These are phyloP conservation scores for Microdochium bolleyi DNA, from an alignment of 2,329 filamentous ascomycete genomes.

Conservation along the genomic window DNA sequence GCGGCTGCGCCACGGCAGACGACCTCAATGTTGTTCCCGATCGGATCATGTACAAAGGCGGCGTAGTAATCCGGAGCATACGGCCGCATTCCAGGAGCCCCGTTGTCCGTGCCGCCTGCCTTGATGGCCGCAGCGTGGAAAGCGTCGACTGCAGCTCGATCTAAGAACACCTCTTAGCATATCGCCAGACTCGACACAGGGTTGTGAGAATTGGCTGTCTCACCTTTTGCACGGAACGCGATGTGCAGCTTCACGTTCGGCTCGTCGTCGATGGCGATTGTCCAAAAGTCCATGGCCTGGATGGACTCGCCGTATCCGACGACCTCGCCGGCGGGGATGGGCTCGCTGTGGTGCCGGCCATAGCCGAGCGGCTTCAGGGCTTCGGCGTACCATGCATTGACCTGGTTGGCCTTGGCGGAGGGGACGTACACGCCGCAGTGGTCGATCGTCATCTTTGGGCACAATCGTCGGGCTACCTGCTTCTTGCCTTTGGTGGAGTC, in stretches of 20 bases:
- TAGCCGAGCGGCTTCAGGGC: conserved; percentile 28
- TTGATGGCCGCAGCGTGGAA: conserved; percentile 34
- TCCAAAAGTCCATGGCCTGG: neutral
- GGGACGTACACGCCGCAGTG: conserved; percentile 23
- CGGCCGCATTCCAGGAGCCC: conserved; percentile 33
- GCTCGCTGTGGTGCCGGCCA: neutral
- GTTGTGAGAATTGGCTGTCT: neutral
- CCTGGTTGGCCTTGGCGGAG: conserved; percentile 15
- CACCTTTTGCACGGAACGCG: neutral
- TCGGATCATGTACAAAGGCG: conserved; percentile 40
- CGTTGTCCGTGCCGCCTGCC: conserved; percentile 38
- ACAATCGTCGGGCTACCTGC: no score
- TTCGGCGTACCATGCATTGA: conserved; percentile 23
- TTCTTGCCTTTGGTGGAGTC: no score
- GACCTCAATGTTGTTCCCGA: conserved; percentile 45
- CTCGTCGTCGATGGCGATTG: neutral
- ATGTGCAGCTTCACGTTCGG: neutral
- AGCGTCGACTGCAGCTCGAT: conserved; percentile 30
- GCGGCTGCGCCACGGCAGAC: conserved; percentile 14
- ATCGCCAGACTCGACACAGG: neutral
- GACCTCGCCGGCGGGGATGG: neutral
- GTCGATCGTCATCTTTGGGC: conserved; percentile 25
- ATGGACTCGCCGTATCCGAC: neutral
- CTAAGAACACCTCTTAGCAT: conserved; percentile 11
- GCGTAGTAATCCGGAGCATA: conserved; percentile 40